phyloP scores from a whole-genome alignment of 371 early-diverging fungal genomes.

The Mortierella sp. region DNA sequence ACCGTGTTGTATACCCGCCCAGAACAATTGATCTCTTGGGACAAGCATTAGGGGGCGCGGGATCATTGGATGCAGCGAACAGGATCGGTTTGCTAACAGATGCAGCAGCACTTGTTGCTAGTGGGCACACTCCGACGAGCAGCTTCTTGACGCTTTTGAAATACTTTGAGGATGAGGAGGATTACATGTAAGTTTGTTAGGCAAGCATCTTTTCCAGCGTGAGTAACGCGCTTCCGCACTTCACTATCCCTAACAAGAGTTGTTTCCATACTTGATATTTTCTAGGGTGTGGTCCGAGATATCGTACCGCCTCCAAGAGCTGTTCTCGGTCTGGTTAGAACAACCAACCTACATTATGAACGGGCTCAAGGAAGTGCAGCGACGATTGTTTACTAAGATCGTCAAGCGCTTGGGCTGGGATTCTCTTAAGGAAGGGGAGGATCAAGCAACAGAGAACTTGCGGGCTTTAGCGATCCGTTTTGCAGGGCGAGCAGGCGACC shows the following conservation, averaged over 20 bases:
- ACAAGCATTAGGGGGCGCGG: conserved; percentile 38
- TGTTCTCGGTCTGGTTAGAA: conserved; percentile 63
- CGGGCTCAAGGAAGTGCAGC: conserved; percentile 58
- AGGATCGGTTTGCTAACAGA: conserved; percentile 74
- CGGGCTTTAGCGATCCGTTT: conserved; percentile 60
- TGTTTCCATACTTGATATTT: not conserved
- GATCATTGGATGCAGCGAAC: conserved; percentile 60
- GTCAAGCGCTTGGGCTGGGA: conserved; percentile 71
- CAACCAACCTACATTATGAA: conserved; percentile 58
- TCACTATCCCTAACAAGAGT: too few relatives aligned
- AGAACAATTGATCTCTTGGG: conserved; percentile 59
- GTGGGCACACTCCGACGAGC: conserved; percentile 67
- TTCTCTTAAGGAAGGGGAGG: conserved; percentile 54
- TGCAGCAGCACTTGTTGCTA: conserved; percentile 69
- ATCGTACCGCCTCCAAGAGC: conserved; percentile 52
- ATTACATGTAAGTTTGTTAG: conserved; percentile 62
- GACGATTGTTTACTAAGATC: conserved; percentile 62
- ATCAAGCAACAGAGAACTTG: conserved; percentile 53
- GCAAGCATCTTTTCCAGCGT: too few relatives aligned
- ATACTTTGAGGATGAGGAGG: conserved; percentile 69
- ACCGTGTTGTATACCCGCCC: conserved; percentile 71
- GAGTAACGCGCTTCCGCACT: too few relatives aligned
- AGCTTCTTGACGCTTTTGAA: conserved; percentile 69
- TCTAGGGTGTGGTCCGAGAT: conserved; percentile 66
- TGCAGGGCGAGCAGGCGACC: conserved; percentile 60